Conservation (phyloP, 805 yeast species). For the Ogataea pilisensis region DNA sequence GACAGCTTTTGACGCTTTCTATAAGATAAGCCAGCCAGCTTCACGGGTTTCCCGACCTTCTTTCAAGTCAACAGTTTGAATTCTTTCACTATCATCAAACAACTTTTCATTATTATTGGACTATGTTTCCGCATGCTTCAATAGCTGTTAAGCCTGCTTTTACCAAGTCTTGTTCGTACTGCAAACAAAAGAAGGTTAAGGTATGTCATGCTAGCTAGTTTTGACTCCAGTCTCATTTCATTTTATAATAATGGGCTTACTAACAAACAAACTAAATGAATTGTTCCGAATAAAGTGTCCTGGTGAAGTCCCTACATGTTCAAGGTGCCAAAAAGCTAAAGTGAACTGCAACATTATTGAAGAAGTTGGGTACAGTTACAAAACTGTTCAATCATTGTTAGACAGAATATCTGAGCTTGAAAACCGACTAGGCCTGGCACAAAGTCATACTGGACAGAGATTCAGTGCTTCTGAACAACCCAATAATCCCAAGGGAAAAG, state of each 20-base stretch:
- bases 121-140: not conserved
- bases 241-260: no score
- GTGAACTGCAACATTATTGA: slow-evolving; percentile 18
- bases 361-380: slow-evolving; percentile 19
- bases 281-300: slow-evolving; percentile 15
- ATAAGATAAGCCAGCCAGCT: no score
- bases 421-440: slow-evolving; percentile 4
- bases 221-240: no score
- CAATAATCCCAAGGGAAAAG: not conserved
- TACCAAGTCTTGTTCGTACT: slow-evolving; percentile 19
- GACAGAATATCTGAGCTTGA: slow-evolving; percentile 14
- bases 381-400: slow-evolving; percentile 16
- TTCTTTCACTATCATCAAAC: no score
- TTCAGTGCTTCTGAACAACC: not conserved
- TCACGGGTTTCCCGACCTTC: no score
- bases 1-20: no score
- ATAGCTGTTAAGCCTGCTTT: slow-evolving; percentile 12
- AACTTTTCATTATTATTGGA: no score
- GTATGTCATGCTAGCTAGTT: slow-evolving; percentile 17
- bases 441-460: not conserved
- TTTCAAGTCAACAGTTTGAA: not conserved
- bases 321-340: slow-evolving; percentile 16
- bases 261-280: not conserved
- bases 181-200: slow-evolving; percentile 22
- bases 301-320: slow-evolving; percentile 20